Evolutionary conservation across 192 early-diverging fungal genomes (phyloP), one percentile per base, ranked within the genome.

Genomic region (Umbelopsis sp.): DNA sequence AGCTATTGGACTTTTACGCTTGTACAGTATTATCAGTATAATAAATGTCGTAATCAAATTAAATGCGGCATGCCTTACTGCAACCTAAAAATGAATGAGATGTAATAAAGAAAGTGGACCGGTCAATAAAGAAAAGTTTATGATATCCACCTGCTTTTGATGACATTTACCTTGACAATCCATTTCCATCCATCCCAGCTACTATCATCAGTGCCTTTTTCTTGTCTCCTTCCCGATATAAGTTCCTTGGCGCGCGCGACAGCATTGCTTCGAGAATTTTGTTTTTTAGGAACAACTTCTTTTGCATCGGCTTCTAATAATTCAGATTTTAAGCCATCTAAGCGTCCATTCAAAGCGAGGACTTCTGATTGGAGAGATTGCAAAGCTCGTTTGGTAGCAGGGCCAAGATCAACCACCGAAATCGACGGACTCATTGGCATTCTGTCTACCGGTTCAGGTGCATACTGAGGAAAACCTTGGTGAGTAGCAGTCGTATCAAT

Each of bases 361-460:
- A 81, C 68, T 53, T 81, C 79, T 9, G 69, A 45, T 65, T 81
- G 79, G 25, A 77, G 50, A 17, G 66, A 67, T 52, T 81, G 72
- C 22, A 81, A 62, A 17, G 79, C 73, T 49, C 75, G 36, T 68
- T 77, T 76, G 24, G 79, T 76, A 10, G 79, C 72, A 7, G 79
- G 71, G 0, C 75, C 75, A 29, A 81, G 53, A 25, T 53, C 29
- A 7, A 74, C 66, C 1, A 74, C 66, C 0, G 72, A 74, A 14
- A 62, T 34, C 14, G 56, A 62, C 0, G 56, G 56, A 34, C 56
- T 62, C 56, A 17, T 4, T 11, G 56, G 56, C 4, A 31, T 26
- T 31, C 20, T 62, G 7, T 62, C 29, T 20, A 22, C 20, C 2
- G 17, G 26, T 34, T 29, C 31, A 34, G 56, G 17, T 20, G 31